Evolutionary conservation across 2,329 filamentous ascomycete species (phyloP).

Genomic region (Aphanoascus verrucosus): DNA sequence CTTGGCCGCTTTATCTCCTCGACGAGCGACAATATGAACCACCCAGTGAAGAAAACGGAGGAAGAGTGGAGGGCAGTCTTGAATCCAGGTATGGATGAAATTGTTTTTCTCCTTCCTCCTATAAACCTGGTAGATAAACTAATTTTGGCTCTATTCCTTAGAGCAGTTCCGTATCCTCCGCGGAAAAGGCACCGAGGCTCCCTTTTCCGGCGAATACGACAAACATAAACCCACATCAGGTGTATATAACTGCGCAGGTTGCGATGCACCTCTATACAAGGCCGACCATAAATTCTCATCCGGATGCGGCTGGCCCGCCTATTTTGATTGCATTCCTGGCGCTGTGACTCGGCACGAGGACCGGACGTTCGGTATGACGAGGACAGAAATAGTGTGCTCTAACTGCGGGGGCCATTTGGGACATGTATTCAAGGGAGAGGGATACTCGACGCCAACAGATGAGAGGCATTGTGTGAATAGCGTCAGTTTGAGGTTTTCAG

Average conservation of each 20-base stretch:
- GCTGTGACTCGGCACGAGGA: slow-evolving; percentile 78
- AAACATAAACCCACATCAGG: slow-evolving; percentile 68
- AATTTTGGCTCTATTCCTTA: slow-evolving; percentile 32
- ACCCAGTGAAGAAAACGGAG: slow-evolving; percentile 61
- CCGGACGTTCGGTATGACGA: slow-evolving; percentile 62
- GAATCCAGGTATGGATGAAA: slow-evolving; percentile 47
- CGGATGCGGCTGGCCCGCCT: slow-evolving; percentile 94
- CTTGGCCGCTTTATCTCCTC: slow-evolving; percentile 54
- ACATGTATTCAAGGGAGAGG: slow-evolving; percentile 86
- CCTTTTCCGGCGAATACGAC: slow-evolving; percentile 73
- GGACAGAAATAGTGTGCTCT: slow-evolving; percentile 87
- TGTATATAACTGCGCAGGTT: slow-evolving; percentile 79
- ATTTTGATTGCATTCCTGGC: slow-evolving; percentile 88
- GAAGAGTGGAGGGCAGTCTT: slow-evolving; percentile 86
- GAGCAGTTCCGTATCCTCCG: slow-evolving; percentile 94
- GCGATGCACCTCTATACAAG: slow-evolving; percentile 79
- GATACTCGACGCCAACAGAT: slow-evolving; percentile 73
- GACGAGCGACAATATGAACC: slow-evolving; percentile 17
- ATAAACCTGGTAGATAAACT: neutral
- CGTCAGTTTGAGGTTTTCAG: slow-evolving; percentile 75
- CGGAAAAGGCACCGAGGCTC: slow-evolving; percentile 78
- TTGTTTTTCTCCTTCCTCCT: neutral
- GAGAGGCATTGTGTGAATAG: slow-evolving; percentile 97
- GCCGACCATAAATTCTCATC: slow-evolving; percentile 92
- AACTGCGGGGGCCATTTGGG: slow-evolving; percentile 90